These are phyloP conservation scores for Debaryomyces hansenii DNA, from an alignment of 805 yeast species.

Conservation along the genomic window DNA sequence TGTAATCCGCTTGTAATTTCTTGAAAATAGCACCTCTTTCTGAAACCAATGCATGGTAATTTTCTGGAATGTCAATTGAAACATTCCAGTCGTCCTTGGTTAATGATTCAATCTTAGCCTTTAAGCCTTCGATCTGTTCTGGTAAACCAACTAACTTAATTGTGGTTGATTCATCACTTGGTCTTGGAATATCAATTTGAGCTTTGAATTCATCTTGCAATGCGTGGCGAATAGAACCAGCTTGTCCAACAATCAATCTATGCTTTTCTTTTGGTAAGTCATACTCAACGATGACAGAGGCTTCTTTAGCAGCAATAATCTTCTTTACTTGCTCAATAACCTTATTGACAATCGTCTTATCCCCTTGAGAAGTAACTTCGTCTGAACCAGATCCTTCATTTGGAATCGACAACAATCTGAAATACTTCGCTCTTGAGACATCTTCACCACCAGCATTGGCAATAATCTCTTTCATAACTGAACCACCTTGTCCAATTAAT, in stretches of 20 bases:
- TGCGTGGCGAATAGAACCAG: constrained; percentile 71
- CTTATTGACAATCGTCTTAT: constrained; percentile 67
- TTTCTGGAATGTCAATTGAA: constrained; percentile 56
- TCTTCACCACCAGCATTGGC: constrained; percentile 70
- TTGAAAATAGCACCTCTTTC: constrained; percentile 67
- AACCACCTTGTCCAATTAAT: constrained; percentile 78
- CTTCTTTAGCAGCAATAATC: constrained; percentile 65
- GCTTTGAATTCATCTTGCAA: constrained; percentile 72
- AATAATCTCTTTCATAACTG: constrained; percentile 70
- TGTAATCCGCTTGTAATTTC: constrained; percentile 50
- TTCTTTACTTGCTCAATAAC: constrained; percentile 61
- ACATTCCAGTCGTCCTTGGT: constrained; percentile 60
- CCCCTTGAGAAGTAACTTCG: constrained; percentile 69
- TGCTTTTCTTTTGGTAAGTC: constrained; percentile 73
- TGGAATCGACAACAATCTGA: constrained; percentile 68
- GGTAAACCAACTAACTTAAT: constrained; percentile 66
- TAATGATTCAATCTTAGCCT: constrained; percentile 57
- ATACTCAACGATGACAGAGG: constrained; percentile 49
- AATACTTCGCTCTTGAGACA: constrained; percentile 43
- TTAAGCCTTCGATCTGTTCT: constrained; percentile 63
- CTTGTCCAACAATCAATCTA: constrained; percentile 75
- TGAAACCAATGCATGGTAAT: constrained; percentile 57
- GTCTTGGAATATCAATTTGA: constrained; percentile 63
- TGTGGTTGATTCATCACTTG: constrained; percentile 47
- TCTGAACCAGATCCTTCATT: constrained; percentile 58